A percentile compares a stretch with the other conserved stretches of the same genome.
phyloP scores from a whole-genome alignment of 192 early-diverging fungal genomes.

The Entomortierella lignicola region DNA sequence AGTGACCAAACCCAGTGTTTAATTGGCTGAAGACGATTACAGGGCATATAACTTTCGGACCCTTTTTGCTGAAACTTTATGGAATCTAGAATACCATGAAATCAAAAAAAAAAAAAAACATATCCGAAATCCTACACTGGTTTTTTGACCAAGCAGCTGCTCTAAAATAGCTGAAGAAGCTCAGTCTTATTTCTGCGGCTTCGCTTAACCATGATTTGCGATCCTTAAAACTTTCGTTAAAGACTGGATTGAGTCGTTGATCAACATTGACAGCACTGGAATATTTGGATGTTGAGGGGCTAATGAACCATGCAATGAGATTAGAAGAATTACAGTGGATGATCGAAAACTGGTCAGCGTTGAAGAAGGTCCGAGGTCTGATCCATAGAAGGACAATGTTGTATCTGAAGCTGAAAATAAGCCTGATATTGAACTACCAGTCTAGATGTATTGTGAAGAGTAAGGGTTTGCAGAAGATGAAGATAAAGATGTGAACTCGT shows the following conservation, averaged over 20 bases:
- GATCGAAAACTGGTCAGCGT: slow-evolving; percentile 11
- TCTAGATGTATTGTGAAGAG: not conserved
- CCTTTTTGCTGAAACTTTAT: no score
- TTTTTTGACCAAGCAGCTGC: slow-evolving; percentile 16
- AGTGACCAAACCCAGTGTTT: not conserved
- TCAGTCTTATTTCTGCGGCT: not conserved
- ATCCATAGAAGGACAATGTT: not conserved
- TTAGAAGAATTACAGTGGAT: slow-evolving; percentile 25
- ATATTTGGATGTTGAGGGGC: slow-evolving; percentile 4
- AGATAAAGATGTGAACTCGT: no score
- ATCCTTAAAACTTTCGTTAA: not conserved
- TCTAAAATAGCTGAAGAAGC: slow-evolving; percentile 4
- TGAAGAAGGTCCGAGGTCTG: not conserved
- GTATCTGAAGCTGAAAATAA: slow-evolving; percentile 2
- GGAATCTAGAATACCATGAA: no score
- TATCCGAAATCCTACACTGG: no score
- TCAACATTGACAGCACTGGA: slow-evolving; percentile 7
- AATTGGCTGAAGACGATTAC: no score
- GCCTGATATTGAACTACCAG: not conserved
- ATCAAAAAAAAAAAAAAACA: no score
- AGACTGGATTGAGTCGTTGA: slow-evolving; percentile 8
- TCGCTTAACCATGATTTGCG: not conserved
- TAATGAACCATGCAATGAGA: slow-evolving; percentile 15
- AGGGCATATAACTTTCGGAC: no score
- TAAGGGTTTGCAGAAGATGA: no score